These are phyloP conservation scores for Hypoxylon sp. DNA, from an alignment of 2,329 filamentous ascomycete species.

Conservation along the genomic window DNA sequence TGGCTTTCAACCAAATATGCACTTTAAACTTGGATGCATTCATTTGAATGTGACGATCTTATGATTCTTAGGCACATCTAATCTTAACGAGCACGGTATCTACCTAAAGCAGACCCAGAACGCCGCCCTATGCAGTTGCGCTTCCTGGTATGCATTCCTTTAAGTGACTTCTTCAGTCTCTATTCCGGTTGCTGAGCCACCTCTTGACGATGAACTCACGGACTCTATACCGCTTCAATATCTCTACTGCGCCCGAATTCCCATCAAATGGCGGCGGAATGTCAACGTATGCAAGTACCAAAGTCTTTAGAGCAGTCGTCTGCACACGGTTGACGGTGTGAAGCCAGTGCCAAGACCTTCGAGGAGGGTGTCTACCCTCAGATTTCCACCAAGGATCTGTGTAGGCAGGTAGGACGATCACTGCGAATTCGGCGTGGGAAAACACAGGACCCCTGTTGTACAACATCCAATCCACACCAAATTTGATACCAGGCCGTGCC, in stretches of 20 bases:
- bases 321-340: constrained; percentile 93
- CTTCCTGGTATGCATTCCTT: constrained; percentile 15
- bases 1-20: not conserved
- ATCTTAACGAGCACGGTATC: not conserved
- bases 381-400: constrained; percentile 79
- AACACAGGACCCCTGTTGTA: constrained; percentile 96
- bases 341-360: constrained; percentile 82
- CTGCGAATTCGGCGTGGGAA: constrained; percentile 92
- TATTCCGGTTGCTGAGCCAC: constrained; percentile 86
- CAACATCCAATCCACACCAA: constrained; percentile 93
- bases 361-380: constrained; percentile 64
- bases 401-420: constrained; percentile 88
- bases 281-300: constrained; percentile 93
- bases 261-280: constrained; percentile 77
- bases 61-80: constrained; percentile 1
- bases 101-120: constrained; percentile 17
- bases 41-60: not conserved
- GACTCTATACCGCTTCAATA: constrained; percentile 80
- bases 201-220: constrained; percentile 85
- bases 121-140: constrained; percentile 33
- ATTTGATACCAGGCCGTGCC: constrained; percentile 91
- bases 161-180: constrained; percentile 47
- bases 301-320: constrained; percentile 88
- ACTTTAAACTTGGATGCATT: not conserved
- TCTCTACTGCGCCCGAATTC: constrained; percentile 70